Conservation (phyloP, 1,284 basidiomycete genomes). For the Marasmius oreades region DNA sequence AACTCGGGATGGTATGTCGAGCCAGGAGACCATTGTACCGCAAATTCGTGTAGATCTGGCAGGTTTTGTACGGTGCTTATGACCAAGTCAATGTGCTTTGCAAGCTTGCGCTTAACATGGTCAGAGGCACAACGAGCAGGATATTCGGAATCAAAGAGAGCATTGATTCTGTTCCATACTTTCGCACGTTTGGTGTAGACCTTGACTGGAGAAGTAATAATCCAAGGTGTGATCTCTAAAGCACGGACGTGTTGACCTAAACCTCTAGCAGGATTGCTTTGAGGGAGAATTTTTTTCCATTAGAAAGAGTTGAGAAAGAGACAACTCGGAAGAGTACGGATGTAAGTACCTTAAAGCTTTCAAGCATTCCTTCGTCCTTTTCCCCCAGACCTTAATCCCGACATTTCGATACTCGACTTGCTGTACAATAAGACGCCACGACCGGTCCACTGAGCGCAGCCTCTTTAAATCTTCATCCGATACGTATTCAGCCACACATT, state of each 20-base stretch:
- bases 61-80: conserved; percentile 27
- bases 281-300: neutral
- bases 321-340: conserved; percentile 8
- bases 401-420: conserved; percentile 25
- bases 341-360: conserved; percentile 28
- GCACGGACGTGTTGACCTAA: conserved; percentile 25
- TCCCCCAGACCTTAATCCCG: conserved; percentile 24
- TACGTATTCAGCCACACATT: conserved; percentile 26
- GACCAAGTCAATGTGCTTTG: conserved; percentile 31
- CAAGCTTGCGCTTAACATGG: conserved; percentile 27
- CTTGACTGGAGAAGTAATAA: conserved; percentile 29
- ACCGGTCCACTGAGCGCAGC: conserved; percentile 26
- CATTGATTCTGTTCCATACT: conserved; percentile 22
- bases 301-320: neutral
- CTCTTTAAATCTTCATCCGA: conserved; percentile 20
- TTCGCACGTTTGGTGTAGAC: conserved; percentile 24
- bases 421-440: conserved; percentile 27
- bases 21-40: conserved; percentile 32
- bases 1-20: conserved; percentile 29
- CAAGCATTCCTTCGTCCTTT: conserved; percentile 28
- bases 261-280: conserved; percentile 7
- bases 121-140: conserved; percentile 24
- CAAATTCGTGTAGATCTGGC: conserved; percentile 30
- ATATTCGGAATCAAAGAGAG: conserved; percentile 28
- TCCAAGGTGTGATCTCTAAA: conserved; percentile 34